Base-by-base conservation (phyloP, 345 rosid species). In the Aquilaria malaccensis region DNA sequence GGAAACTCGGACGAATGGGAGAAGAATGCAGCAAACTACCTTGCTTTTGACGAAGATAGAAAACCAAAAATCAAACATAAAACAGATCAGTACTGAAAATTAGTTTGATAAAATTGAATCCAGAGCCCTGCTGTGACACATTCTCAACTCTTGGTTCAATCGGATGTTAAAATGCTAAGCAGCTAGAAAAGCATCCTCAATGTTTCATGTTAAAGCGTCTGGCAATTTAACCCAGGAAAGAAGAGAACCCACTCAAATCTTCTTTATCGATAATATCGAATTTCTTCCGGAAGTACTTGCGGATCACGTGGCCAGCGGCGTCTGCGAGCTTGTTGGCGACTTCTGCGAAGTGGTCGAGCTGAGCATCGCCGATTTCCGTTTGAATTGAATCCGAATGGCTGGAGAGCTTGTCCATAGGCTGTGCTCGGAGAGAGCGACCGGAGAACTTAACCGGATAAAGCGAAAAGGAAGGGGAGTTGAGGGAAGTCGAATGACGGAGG, bases 271-370 rank as follows among this genome's bases (percentile, higher is more conserved):
- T 73, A 33, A 93, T 84, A 33, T 93, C 96, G 61, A 93, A 76
- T 58, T 83, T 89, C 77, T 84, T 87, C 11, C 98, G 78, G 63
- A 93, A 93, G 55, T 85, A 89, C 60, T 67, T 76, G 60, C 92
- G 83, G 33, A 93, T 93, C 48, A 89, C 97, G 48, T 80, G 86
- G 7, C 97, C 97, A 31, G 97, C 85, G 31, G 98, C 97, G 60
- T 93, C 91, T 14, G 96, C 98, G 2, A 87, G 75, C 22, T 47
- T 61, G 70, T 80, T 81, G n/a, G 79, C 96, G 50, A 87, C 90
- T 0, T 60, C 75, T 4, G 74, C 82, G 66, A 89, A 80, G 55
- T 58, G 72, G 64, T 81, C 82, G 61, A 93, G 71, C 7, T 82
- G 77, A 11, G 71, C 37, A 10, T 62, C 70, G 52, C 62, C 52